phyloP scores from a whole-genome alignment of 2,329 filamentous ascomycete genomes.

The Chlorencoelia australis region DNA sequence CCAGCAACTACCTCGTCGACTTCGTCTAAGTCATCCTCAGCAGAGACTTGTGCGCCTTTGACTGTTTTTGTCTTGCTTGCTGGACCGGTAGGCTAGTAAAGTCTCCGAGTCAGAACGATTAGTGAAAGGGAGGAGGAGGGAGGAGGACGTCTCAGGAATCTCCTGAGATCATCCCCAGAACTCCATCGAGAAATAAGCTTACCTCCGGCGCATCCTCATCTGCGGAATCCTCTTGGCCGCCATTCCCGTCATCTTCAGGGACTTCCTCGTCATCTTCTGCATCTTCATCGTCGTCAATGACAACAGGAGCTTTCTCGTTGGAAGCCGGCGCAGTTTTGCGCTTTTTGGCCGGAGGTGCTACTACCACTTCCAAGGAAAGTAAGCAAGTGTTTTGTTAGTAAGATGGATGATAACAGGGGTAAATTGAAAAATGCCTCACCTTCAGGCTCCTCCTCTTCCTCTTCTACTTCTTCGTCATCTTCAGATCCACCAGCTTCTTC shows the following conservation, averaged over 20 bases:
- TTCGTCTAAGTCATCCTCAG: not conserved
- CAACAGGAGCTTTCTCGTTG: not conserved
- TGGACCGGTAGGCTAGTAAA: no score
- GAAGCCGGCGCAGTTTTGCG: constrained; percentile 3
- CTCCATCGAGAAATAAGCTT: no score
- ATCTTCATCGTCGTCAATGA: not conserved
- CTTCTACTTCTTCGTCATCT: not conserved
- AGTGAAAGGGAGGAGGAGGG: no score
- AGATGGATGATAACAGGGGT: no score
- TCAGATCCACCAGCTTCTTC: not conserved
- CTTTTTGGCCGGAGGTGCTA: constrained; percentile 1
- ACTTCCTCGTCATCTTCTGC: not conserved
- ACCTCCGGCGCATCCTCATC: not conserved
- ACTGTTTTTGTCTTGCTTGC: not conserved
- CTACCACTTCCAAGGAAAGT: not conserved
- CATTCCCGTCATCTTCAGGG: not conserved
- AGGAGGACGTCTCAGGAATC: no score
- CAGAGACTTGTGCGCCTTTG: not conserved
- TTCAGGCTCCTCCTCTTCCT: constrained; percentile 1
- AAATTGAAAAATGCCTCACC: no score
- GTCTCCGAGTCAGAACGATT: no score
- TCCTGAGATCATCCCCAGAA: no score
- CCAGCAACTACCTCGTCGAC: not conserved
- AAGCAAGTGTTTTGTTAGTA: not conserved
- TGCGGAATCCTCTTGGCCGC: not conserved